Conservation (phyloP, 2,329 filamentous ascomycete genomes). For the Xylariaceae sp. region DNA sequence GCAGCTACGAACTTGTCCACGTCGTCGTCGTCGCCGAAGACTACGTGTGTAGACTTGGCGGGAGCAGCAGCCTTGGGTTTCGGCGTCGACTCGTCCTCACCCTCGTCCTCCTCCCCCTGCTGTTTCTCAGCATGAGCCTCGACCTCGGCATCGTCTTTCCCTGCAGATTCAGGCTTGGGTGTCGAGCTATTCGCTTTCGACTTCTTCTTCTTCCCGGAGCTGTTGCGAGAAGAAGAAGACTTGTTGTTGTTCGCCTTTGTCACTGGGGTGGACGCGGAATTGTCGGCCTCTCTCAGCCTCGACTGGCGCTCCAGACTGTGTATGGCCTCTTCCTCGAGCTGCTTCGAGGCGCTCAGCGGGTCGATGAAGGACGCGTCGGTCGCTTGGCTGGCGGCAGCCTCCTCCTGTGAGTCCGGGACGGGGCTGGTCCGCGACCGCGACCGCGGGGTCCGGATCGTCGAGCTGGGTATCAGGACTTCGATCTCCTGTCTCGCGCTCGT, state of each 20-base stretch:
- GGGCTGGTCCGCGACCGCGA: constrained; percentile 10
- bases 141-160: not conserved
- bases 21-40: constrained; percentile 31
- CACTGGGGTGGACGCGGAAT: not conserved
- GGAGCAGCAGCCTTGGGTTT: constrained; percentile 13
- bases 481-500: constrained; percentile 15
- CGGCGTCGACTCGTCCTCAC: constrained; percentile 13
- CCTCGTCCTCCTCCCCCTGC: constrained; percentile 13
- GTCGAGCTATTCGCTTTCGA: no score
- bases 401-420: constrained; percentile 23
- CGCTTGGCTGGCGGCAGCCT: not conserved
- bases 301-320: constrained; percentile 23
- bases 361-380: no score
- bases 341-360: constrained; percentile 27
- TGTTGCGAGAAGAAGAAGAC: constrained; percentile 21
- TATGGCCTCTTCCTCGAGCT: constrained; percentile 29
- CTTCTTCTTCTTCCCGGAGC: constrained; percentile 25
- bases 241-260: constrained; percentile 15
- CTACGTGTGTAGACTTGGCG: constrained; percentile 28
- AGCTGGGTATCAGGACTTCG: constrained; percentile 24
- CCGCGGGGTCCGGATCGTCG: constrained; percentile 15
- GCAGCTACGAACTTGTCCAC: constrained; percentile 29
- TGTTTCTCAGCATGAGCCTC: not conserved
- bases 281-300: constrained; percentile 8
- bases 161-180: no score